Base-by-base conservation (phyloP, 208 protist species). In the Leptomonas pyrrhocoris region DNA sequence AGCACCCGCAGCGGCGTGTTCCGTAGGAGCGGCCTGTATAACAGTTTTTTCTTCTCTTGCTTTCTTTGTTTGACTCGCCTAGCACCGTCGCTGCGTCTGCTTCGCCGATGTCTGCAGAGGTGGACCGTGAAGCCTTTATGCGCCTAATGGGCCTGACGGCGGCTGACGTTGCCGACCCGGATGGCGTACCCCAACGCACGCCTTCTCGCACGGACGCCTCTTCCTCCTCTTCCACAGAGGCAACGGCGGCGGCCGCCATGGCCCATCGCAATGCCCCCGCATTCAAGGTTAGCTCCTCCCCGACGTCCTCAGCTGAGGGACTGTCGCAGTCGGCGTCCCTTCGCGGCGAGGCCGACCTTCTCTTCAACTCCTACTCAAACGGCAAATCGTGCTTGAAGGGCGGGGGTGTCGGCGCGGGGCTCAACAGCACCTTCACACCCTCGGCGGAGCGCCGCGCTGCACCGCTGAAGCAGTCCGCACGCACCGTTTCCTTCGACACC, bases 41-140 rank as follows among this genome's bases (percentile, higher is more conserved):
- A n/a, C n/a, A n/a, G n/a, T n/a, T n/a, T n/a, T n/a, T n/a, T n/a
- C n/a, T n/a, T n/a, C n/a, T n/a, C n/a, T n/a, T n/a, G 43, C 19
- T 50, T 31, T 48, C 34, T 48, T 64, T 43, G 60, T 38, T 45
- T 64, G 9, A 27, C 66, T 42, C 54, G 45, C 5, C 46, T 71
- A 45, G 48, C 43, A 46, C 43, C 15, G 2, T 48, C 34, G 31
- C 25, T 18, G 28, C 4, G 2, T 15, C 3, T n/a, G 16, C 16
- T 21, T 3, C 3, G 16, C 16, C 45, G 11, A 74, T 64, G 54
- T 72, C 73, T 46, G 27, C 77, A 0, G 57, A 53, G 49, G 76
- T 75, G 3, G 81, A 94, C 25, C 79, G 89, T 2, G 69, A 85
- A 46, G 84, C 81, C 2, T 96, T 96, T 73, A 80, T 96, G 79